Conservation (phyloP, 2,329 filamentous ascomycete species). For the Claviceps monticola region DNA sequence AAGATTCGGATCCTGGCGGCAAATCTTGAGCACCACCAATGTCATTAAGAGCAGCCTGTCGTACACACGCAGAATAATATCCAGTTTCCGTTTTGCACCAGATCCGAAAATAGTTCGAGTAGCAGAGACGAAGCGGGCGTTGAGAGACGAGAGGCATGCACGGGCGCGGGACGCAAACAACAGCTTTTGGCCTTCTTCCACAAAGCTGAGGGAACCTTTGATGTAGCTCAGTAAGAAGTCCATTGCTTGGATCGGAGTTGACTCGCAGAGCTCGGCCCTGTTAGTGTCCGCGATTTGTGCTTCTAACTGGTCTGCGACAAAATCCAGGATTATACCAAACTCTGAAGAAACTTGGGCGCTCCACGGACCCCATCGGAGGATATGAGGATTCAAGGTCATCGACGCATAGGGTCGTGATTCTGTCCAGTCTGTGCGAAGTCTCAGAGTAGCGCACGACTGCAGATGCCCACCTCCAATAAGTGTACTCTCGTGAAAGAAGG, state of each 20-base stretch:
- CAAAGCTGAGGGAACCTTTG: constrained; percentile 27
- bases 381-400: constrained; percentile 34
- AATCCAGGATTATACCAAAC: constrained; percentile 47
- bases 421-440: constrained; percentile 9
- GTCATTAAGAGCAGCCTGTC: constrained; percentile 19
- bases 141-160: constrained; percentile 29
- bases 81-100: background rate
- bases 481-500: constrained; percentile 47
- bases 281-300: background rate
- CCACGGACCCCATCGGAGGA: constrained; percentile 43
- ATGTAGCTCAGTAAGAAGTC: constrained; percentile 36
- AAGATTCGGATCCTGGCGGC: constrained; percentile 20
- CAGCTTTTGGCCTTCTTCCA: constrained; percentile 18
- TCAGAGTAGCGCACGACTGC: constrained; percentile 19
- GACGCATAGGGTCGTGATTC: constrained; percentile 20
- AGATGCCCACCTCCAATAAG: constrained; percentile 38
- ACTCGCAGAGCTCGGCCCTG: constrained; percentile 1
- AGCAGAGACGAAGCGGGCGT: constrained; percentile 15
- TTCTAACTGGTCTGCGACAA: constrained; percentile 34
- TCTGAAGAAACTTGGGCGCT: constrained; percentile 45
- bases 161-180: constrained; percentile 30
- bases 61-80: constrained; percentile 13
- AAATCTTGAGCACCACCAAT: constrained; percentile 28
- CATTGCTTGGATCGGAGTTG: constrained; percentile 17
- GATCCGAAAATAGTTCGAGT: constrained; percentile 4